These are phyloP conservation scores for Heterobasidion annosum DNA, from an alignment of 1,284 basidiomycete genomes.

Conservation along the genomic window DNA sequence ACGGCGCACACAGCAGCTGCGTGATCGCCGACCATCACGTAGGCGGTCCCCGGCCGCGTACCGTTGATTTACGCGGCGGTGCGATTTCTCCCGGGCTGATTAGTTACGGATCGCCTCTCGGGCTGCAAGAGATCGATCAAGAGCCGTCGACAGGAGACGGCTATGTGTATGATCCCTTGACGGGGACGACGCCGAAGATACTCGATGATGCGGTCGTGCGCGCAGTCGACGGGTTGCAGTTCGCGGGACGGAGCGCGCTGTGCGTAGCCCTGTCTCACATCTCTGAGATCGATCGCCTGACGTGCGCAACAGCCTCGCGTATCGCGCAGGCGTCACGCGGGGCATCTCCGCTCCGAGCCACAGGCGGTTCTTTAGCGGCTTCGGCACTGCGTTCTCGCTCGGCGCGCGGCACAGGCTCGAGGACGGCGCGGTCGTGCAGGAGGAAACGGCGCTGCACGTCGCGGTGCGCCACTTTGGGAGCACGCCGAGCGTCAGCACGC, in stretches of 20 bases:
- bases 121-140: constrained; percentile 47
- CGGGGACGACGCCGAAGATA: constrained; percentile 18
- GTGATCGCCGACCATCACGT: not conserved
- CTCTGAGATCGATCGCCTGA: not conserved
- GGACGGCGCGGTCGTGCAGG: constrained; percentile 36
- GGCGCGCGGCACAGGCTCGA: constrained; percentile 36
- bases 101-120: constrained; percentile 49
- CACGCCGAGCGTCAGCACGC: constrained; percentile 47
- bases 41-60: constrained; percentile 4
- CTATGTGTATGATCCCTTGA: constrained; percentile 22
- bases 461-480: constrained; percentile 31
- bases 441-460: constrained; percentile 44
- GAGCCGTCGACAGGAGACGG: constrained; percentile 69
- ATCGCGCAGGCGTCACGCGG: constrained; percentile 25
- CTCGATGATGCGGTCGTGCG: constrained; percentile 30
- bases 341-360: constrained; percentile 37
- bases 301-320: constrained; percentile 21
- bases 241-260: constrained; percentile 43
- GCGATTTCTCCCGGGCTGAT: constrained; percentile 43
- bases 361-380: constrained; percentile 34
- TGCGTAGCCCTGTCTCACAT: constrained; percentile 19
- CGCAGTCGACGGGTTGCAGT: constrained; percentile 43
- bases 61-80: constrained; percentile 30
- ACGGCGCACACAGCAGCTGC: constrained; percentile 19
- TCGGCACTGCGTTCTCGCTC: constrained; percentile 40